Evolutionary conservation across 1,284 basidiomycete genomes (phyloP), one percentile per base, ranked within the genome.

Genomic region (Sphaerobolus stellatus): DNA sequence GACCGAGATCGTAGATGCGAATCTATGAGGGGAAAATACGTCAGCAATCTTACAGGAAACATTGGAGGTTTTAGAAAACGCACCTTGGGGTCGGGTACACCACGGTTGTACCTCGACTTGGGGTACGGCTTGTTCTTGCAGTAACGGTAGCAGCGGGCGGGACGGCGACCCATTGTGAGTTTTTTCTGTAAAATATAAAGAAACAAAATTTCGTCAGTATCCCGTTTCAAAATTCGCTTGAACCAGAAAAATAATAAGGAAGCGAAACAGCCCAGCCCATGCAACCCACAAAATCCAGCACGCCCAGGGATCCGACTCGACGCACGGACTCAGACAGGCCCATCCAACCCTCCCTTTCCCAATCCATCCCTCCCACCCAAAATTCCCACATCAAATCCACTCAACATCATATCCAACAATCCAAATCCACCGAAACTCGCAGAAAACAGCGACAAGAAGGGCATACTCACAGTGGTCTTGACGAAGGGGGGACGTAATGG

Each of bases 91-190:
- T 95, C 94, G 65, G 94, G 93, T 48, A 96, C 94, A 93, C 94
- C 95, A 82, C 96, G 92, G 81, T 97, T 97, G 83, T 96, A 97
- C 71, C 94, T 78, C 58, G 90, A 94, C 78, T 96, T 96, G 59
- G 89, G 88, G 77, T 89, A 91, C 43, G 93, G 93, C 84, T 98
- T 97, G 85, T 96, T 97, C 82, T 98, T 97, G 84, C 93, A 96
- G 82, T 97, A 96, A 63, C 92, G 87, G 79, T 95, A 94, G 84
- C 93, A 96, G 68, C 91, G 88, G 75, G 93, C 92, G 65, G 93
- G 93, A 82, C 92, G 91, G 73, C 93, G 91, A 83, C 93, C 94
- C 92, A 95, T 94, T 69, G 77, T 74, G 48, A 9, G n/a, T 43
- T 25, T 25, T n/a, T 20, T 43, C 29, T 52, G 25, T 28, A 41